Evolutionary conservation across 2,329 filamentous ascomycete genomes (phyloP).

Genomic region (Cladosporium sp.): DNA sequence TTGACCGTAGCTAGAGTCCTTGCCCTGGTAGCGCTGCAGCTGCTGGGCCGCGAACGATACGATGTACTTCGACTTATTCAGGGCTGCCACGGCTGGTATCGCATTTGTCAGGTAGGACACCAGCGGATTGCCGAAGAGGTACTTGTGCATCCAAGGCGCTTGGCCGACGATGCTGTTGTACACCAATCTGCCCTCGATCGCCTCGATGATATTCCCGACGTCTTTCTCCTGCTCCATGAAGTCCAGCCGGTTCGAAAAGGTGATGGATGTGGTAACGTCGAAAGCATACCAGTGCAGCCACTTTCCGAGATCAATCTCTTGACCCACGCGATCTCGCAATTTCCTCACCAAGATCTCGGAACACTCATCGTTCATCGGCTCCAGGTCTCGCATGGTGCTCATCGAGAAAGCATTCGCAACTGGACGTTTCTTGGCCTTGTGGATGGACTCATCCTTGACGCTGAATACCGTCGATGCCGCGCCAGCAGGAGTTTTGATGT

Average conservation of each 20-base stretch:
- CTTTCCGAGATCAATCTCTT: slow-evolving; percentile 28
- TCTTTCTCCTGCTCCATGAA: slow-evolving; percentile 30
- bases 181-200: slow-evolving; percentile 24
- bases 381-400: slow-evolving; percentile 29
- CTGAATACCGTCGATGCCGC: slow-evolving; percentile 39
- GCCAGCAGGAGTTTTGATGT: slow-evolving; percentile 28
- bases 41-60: slow-evolving; percentile 29
- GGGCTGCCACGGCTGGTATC: slow-evolving; percentile 24
- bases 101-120: slow-evolving; percentile 24
- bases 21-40: slow-evolving; percentile 27
- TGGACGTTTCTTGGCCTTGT: slow-evolving; percentile 42
- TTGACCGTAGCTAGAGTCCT: slow-evolving; percentile 12
- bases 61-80: slow-evolving; percentile 31
- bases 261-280: slow-evolving; percentile 32
- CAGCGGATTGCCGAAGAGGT: slow-evolving; percentile 29
- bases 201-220: slow-evolving; percentile 22
- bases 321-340: slow-evolving; percentile 24
- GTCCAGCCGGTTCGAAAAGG: slow-evolving; percentile 28
- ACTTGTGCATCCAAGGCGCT: slow-evolving; percentile 28
- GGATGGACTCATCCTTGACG: slow-evolving; percentile 44
- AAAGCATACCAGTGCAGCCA: slow-evolving; percentile 33
- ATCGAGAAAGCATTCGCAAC: slow-evolving; percentile 31
- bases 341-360: slow-evolving; percentile 27
- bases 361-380: slow-evolving; percentile 33
- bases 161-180: slow-evolving; percentile 32